Conservation (phyloP, 2,329 filamentous ascomycete genomes). For the Penicillium polonicum region DNA sequence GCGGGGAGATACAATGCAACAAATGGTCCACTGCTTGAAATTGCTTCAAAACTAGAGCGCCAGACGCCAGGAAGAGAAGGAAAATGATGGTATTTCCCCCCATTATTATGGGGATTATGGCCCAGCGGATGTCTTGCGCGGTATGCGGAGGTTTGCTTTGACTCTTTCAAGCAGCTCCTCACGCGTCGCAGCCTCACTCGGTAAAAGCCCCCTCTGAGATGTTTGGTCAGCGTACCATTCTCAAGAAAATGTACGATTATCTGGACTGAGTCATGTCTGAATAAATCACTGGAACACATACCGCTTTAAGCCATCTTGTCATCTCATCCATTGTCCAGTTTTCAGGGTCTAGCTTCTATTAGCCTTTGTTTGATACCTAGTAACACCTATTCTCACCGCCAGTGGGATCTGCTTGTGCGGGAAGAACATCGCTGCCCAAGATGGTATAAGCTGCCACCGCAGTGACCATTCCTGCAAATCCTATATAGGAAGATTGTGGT, state of each 20-base stretch:
- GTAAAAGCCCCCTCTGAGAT: slow-evolving; percentile 62
- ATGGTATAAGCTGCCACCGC: slow-evolving; percentile 81
- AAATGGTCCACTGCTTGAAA: background rate
- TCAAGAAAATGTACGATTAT: background rate
- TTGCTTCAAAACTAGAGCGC: background rate
- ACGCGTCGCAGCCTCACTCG: slow-evolving; percentile 57
- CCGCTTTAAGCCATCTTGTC: slow-evolving; percentile 74
- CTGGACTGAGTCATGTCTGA: background rate
- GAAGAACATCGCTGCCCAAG: slow-evolving; percentile 83
- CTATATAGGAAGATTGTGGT: slow-evolving; percentile 45
- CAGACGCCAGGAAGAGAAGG: background rate
- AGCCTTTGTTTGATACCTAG: slow-evolving; percentile 8
- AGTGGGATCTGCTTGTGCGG: slow-evolving; percentile 69
- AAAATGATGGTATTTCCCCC: background rate
- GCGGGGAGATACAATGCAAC: background rate
- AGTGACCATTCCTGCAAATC: slow-evolving; percentile 77
- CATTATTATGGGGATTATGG: slow-evolving; percentile 7
- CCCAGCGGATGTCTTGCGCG: slow-evolving; percentile 27
- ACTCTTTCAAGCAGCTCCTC: slow-evolving; percentile 68
- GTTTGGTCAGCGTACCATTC: slow-evolving; percentile 4
- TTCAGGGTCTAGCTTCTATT: slow-evolving; percentile 53
- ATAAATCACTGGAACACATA: slow-evolving; percentile 54
- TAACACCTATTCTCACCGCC: slow-evolving; percentile 54
- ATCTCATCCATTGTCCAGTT: slow-evolving; percentile 79
- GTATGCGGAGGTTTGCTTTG: slow-evolving; percentile 63